Evolutionary conservation across 2,329 filamentous ascomycete species (phyloP), one percentile per base, ranked within the genome.

Genomic region (Aaosphaeria pasadenensis): DNA sequence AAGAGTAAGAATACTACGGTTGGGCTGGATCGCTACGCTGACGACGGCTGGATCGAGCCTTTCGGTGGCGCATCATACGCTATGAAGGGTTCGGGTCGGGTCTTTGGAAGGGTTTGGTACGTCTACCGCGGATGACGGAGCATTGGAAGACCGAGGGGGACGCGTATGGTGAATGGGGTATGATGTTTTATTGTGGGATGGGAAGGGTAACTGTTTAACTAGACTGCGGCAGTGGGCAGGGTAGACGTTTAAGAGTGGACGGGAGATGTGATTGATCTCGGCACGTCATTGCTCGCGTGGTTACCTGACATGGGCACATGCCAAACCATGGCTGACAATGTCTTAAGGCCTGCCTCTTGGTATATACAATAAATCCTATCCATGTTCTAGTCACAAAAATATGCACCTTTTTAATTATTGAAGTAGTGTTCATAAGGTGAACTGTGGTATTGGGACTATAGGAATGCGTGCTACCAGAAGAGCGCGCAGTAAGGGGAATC

Each of bases 201-300:
- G 33, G 33, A n/a, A 36, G 33, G 33, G 33, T 36, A 36, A 24
- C 17, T 24, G 17, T 24, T 24, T 36, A n/a, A n/a, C 33, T 9
- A n/a, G n/a, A 36, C 33, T 9, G 33, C 33, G 33, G 33, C 33
- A n/a, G 33, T 36, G 33, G 33, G 33, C 9, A 9, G 9, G 33
- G 9, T 9, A 36, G 33, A 36, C 7, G 33, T 9, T 36, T n/a
- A 36, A 9, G 33, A 9, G n/a, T 36, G 9, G 33, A 36, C 9
- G 33, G 7, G 33, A 36, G 33, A 36, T 36, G 33, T 9, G 9
- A 9, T n/a, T n/a, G n/a, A 13, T 28, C 32, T 13, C 31, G 31
- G 40, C 17, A 39, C 39, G 40, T 46, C 42, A 46, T 44, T 50
- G 47, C 47, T 50, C 47, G 47, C 43, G 47, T 50, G 47, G 47